Percentiles rank a stretch among this genome's conserved stretches.
Conservation (phyloP, 1,139 yeast species). For the Hansenula sp. region DNA sequence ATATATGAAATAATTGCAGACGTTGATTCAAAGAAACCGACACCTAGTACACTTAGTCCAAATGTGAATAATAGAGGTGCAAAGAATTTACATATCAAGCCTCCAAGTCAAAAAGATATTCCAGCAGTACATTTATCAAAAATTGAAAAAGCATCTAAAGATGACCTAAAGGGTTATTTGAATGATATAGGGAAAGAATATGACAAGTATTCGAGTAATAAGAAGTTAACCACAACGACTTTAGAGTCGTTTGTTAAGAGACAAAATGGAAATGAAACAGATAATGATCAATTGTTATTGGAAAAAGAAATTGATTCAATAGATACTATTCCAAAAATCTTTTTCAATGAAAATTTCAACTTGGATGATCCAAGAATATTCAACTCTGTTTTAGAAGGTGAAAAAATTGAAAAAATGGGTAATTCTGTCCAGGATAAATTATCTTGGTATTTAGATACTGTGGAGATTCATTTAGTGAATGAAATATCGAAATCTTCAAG, state of each 20-base stretch:
- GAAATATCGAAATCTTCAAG: constrained; percentile 84
- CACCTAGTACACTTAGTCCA: constrained; percentile 17
- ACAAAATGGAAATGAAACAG: constrained; percentile 22
- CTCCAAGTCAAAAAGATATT: constrained; percentile 79
- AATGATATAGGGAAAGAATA: constrained; percentile 48
- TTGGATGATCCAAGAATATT: constrained; percentile 88
- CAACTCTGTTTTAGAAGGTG: constrained; percentile 60
- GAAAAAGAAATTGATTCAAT: constrained; percentile 14
- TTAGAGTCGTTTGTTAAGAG: constrained; percentile 25
- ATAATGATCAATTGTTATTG: constrained; percentile 6
- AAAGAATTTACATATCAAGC: constrained; percentile 40
- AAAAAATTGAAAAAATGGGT: constrained; percentile 31
- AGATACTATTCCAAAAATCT: constrained; percentile 59
- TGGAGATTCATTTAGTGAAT: constrained; percentile 73
- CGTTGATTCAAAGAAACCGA: constrained; percentile 37
- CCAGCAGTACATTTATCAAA: constrained; percentile 76
- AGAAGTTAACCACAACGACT: constrained; percentile 36
- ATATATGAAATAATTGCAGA: constrained; percentile 68
- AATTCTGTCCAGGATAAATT: constrained; percentile 69
- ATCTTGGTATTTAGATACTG: constrained; percentile 78
- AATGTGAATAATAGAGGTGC: constrained; percentile 18
- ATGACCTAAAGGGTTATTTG: constrained; percentile 46
- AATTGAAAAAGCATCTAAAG: constrained; percentile 44
- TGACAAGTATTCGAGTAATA: constrained; percentile 38
- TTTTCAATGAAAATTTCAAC: constrained; percentile 63